Conservation (phyloP, 1,284 basidiomycete genomes). For the Sanguinoderma infundibulare region DNA sequence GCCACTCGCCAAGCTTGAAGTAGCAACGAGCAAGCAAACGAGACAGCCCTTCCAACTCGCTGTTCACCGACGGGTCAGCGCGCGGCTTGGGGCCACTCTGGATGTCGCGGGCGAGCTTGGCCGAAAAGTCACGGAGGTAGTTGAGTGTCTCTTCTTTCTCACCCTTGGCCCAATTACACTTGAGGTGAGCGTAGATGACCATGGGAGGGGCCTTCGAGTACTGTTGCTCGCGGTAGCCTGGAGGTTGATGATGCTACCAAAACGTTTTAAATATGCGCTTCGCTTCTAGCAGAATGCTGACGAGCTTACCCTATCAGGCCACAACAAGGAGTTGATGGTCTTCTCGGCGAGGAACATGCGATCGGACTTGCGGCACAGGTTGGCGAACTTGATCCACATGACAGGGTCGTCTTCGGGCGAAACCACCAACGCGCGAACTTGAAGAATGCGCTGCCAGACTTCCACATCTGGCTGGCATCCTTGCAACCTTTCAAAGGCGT, state of each 20-base stretch:
- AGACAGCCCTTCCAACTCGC: slow-evolving; percentile 77
- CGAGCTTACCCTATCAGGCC: slow-evolving; percentile 59
- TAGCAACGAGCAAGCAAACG: slow-evolving; percentile 95
- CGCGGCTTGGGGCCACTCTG: slow-evolving; percentile 55
- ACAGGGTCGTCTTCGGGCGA: slow-evolving; percentile 94
- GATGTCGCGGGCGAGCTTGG: slow-evolving; percentile 79
- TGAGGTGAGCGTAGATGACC: slow-evolving; percentile 96
- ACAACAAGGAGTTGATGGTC: slow-evolving; percentile 91
- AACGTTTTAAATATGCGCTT: neutral
- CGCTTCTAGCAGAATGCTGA: neutral
- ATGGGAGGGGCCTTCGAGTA: slow-evolving; percentile 88
- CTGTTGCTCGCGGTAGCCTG: slow-evolving; percentile 42
- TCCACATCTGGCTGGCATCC: slow-evolving; percentile 99
- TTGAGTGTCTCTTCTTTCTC: slow-evolving; percentile 80
- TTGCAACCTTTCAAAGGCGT: slow-evolving; percentile 57
- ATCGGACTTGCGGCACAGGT: slow-evolving; percentile 86
- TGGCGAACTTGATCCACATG: slow-evolving; percentile 97
- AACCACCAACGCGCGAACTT: slow-evolving; percentile 94
- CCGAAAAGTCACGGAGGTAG: slow-evolving; percentile 88
- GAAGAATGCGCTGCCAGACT: slow-evolving; percentile 98
- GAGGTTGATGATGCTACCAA: slow-evolving; percentile 22
- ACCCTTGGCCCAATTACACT: slow-evolving; percentile 95
- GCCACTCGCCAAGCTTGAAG: slow-evolving; percentile 98
- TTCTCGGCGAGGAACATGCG: slow-evolving; percentile 93
- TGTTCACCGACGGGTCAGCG: slow-evolving; percentile 46